Evolutionary conservation across 2,329 filamentous ascomycete species (phyloP), one percentile per base, ranked within the genome.

Genomic region (Penicillium sp.): DNA sequence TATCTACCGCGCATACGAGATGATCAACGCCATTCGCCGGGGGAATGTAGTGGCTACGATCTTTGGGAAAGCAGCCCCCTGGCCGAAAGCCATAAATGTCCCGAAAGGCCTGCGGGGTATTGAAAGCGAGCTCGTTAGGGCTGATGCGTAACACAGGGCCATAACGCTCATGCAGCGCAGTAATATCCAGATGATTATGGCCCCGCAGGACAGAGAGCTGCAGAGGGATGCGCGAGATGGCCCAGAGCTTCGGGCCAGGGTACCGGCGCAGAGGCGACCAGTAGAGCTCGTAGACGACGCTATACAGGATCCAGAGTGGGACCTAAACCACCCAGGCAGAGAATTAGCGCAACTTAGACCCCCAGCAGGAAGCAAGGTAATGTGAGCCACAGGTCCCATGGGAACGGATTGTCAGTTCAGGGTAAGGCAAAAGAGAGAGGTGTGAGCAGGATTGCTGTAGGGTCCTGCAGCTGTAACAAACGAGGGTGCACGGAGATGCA

Each of bases 1-100:
- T 15, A 25, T 52, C 45, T 11, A 53, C 35, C 4, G 45, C 47
- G 17, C 37, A 48, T 4, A 60, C 35, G 10, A 56, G 16, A 39
- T 54, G 46, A 41, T 51, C 37, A 5, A 45, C 55, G 54, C 63
- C 68, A 72, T 73, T 62, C 67, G 68, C 14, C 0, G 53, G 51
- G 2, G 39, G 40, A 13, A 48, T 7, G 9, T 57, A 59, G 3
- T 44, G 43, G 9, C 36, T 48, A 1, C 37, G 47, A 23, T 55
- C 50, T 19, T 59, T 59, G 2, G 43, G 40, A 3, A 59, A 53
- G 10, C 47, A 50, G 3, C 43, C 45, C 0, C 53, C 54, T 11
- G 47, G 41, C 15, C 54, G 51, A 17, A 39, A 25, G 1, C 56
- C 59, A 13, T 66, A 65, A 20, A 67, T 65, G 33, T 67, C 62